Percentiles rank a stretch among this genome's conserved stretches.
Evolutionary conservation across 2,329 filamentous ascomycete genomes (phyloP).

Genomic region (Claviceps pusilla): DNA sequence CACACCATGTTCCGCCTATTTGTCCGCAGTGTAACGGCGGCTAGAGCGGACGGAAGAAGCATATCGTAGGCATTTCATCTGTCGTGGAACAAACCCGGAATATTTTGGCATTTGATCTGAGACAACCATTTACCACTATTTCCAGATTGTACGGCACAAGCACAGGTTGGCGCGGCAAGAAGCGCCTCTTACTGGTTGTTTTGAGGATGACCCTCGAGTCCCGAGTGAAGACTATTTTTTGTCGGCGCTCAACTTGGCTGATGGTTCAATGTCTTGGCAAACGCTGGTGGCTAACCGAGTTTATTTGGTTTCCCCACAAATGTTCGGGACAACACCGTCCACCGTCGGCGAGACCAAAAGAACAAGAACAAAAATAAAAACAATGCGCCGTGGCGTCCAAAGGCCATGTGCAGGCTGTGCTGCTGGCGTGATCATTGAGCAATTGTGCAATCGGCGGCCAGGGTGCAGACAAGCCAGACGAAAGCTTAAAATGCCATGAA

Average conservation of each 20-base stretch:
- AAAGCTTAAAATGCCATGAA: background rate
- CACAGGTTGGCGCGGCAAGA: background rate
- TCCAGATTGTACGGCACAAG: background rate
- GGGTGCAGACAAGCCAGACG: background rate
- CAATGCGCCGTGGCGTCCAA: background rate
- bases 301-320: background rate
- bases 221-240: background rate
- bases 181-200: background rate
- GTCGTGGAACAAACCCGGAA: conserved; percentile 1
- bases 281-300: background rate
- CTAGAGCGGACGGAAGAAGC: conserved; percentile 1
- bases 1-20: background rate
- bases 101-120: background rate
- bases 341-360: background rate
- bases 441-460: background rate
- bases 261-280: background rate
- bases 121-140: background rate
- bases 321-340: background rate
- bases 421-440: background rate
- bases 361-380: background rate
- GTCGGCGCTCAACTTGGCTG: background rate
- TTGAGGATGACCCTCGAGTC: background rate
- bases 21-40: conserved; percentile 1
- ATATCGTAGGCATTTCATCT: background rate
- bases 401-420: background rate